Percentiles rank a stretch among this genome's conserved stretches.
phyloP scores from a whole-genome alignment of 345 rosid genomes.

The Kernera saxatilis region DNA sequence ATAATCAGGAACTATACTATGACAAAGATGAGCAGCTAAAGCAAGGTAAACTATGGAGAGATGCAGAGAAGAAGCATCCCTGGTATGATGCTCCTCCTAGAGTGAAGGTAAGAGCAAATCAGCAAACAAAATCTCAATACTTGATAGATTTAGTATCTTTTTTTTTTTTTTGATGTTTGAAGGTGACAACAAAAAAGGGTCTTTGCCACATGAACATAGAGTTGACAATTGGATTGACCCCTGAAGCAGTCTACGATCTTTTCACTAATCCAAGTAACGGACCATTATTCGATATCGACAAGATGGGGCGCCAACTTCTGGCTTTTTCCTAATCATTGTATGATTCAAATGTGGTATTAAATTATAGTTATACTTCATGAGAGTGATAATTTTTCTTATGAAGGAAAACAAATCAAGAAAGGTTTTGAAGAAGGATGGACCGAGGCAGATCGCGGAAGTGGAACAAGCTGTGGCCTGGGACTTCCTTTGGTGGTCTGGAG shows the following conservation, averaged over 20 bases:
- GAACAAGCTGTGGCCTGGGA: neutral
- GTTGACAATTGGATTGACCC: neutral
- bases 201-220: neutral
- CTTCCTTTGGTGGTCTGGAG: neutral
- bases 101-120: slow-evolving; percentile 39
- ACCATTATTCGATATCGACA: too few species aligned
- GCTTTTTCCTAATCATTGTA: too few species aligned
- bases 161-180: slow-evolving; percentile 3
- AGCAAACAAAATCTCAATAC: neutral
- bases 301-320: too few species aligned
- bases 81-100: slow-evolving; percentile 52
- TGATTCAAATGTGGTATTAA: too few species aligned
- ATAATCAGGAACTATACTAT: neutral
- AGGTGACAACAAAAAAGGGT: slow-evolving; percentile 53
- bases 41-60: slow-evolving; percentile 51
- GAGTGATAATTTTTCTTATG: too few species aligned
- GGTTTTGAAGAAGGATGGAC: slow-evolving; percentile 9
- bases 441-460: neutral
- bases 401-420: slow-evolving; percentile 1
- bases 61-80: slow-evolving; percentile 35
- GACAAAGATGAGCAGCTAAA: slow-evolving; percentile 40
- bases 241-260: neutral
- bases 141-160: too few species aligned
- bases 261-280: neutral
- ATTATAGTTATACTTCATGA: too few species aligned